phyloP scores from a whole-genome alignment of 2,329 filamentous ascomycete genomes.

The Thielaviopsis musarum region DNA sequence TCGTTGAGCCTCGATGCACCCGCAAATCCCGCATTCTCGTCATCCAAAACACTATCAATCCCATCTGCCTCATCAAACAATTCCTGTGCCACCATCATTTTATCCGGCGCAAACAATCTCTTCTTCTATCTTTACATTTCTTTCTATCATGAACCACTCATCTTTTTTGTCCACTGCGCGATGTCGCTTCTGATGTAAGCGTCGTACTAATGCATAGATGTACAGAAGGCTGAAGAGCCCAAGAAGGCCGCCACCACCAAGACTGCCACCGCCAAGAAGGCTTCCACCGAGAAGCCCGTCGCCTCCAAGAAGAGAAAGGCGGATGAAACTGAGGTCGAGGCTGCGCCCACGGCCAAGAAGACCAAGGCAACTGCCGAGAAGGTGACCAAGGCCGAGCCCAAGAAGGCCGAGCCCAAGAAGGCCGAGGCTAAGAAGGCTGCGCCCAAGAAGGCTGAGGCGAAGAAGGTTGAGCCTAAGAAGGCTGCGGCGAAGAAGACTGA shows the following conservation, averaged over 20 bases:
- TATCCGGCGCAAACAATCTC: neutral
- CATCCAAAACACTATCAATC: neutral
- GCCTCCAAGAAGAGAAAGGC: conserved; percentile 18
- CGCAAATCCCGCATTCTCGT: neutral
- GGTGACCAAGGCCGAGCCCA: conserved; percentile 9
- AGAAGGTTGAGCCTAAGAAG: conserved; percentile 21
- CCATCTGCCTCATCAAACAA: neutral
- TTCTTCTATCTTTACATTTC: neutral
- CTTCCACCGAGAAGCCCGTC: conserved; percentile 11
- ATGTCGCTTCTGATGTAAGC: neutral
- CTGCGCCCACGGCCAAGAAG: conserved; percentile 8
- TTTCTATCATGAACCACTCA: neutral
- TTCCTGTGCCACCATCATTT: neutral
- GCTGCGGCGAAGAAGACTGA: conserved; percentile 28
- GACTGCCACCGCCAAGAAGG: conserved; percentile 14
- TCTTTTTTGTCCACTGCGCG: neutral
- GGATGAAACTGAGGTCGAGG: conserved; percentile 1
- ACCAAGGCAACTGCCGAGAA: conserved; percentile 2
- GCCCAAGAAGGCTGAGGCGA: conserved; percentile 13
- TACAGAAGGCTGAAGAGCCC: conserved; percentile 10
- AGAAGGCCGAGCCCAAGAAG: conserved; percentile 16
- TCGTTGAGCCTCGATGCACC: neutral
- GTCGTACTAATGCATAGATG: conserved; percentile 1
- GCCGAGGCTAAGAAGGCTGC: conserved; percentile 13
- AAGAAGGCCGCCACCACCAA: conserved; percentile 16